Base-by-base conservation (phyloP, 1,284 basidiomycete genomes). In the Ustilago xerochloae region DNA sequence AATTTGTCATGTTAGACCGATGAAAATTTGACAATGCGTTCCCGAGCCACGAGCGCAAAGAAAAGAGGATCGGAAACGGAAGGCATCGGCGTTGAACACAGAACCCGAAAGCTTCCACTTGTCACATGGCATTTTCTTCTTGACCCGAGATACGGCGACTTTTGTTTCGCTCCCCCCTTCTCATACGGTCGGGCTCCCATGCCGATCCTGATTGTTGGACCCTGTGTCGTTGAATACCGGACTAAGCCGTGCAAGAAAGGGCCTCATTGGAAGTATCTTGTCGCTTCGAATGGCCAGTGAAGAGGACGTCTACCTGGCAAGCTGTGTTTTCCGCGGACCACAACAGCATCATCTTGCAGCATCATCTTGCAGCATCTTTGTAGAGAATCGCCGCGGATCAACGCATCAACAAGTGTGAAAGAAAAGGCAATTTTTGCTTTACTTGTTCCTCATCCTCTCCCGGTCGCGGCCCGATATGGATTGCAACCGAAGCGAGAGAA, bases 381-480 rank as follows among this genome's bases (percentile, higher is more conserved):
- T 6, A 5, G 35, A 12, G 22, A 24, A 43, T 43, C 39, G 39
- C 41, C 22, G 41, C 41, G 41, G 41, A 43, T 16, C 38, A 39
- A 39, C 9, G 24, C 6, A 7, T 20, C 9, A 41, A 41, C 4
- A 41, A 24, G 16, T n/a, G n/a, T n/a, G n/a, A 8, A 41, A 22
- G 16, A 9, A 20, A 13, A 20, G 38, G n/a, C 3, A 18, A 41
- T 9, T 9, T 36, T 36, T n/a, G n/a, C n/a, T n/a, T n/a, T n/a
- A n/a, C n/a, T n/a, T n/a, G n/a, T n/a, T n/a, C n/a, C n/a, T n/a
- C n/a, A n/a, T n/a, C 12, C 35, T n/a, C 20, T 43, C 30, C 57
- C 57, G 48, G 57, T 51, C 39, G 50, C 57, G 57, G n/a, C 57
- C 57, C 57, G 57, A 59, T 38, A 13, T 13, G 15, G 6, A 24